Evolutionary conservation across 257 asterid genomes (phyloP).

Genomic region (Ehretia macrophylla): DNA sequence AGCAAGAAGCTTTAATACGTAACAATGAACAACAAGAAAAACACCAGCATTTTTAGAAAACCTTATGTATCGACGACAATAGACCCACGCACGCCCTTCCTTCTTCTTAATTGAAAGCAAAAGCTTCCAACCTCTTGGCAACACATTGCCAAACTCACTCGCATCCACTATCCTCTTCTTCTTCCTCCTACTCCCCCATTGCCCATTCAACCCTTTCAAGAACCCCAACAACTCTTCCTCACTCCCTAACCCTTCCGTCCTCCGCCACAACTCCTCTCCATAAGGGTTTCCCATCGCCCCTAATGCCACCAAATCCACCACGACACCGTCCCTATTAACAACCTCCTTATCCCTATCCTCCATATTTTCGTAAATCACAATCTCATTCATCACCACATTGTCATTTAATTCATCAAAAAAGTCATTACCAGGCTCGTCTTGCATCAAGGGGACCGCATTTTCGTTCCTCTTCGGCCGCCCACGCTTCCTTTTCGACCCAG

Average conservation of each 20-base stretch:
- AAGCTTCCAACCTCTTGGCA: slow-evolving; percentile 82
- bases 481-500: slow-evolving; percentile 50
- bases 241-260: slow-evolving; percentile 43
- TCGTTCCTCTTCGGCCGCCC: slow-evolving; percentile 45
- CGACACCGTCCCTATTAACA: slow-evolving; percentile 51
- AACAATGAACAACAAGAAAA: slow-evolving; percentile 1
- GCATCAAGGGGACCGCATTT: slow-evolving; percentile 6
- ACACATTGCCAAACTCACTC: slow-evolving; percentile 48
- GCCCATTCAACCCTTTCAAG: slow-evolving; percentile 52
- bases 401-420: slow-evolving; percentile 7
- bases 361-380: slow-evolving; percentile 29
- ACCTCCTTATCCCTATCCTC: slow-evolving; percentile 43
- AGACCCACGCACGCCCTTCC: slow-evolving; percentile 50
- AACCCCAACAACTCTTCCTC: slow-evolving; percentile 58
- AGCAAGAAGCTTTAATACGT: not conserved
- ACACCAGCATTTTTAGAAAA: slow-evolving; percentile 16
- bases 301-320: slow-evolving; percentile 54
- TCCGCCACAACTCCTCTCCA: slow-evolving; percentile 41
- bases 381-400: slow-evolving; percentile 9
- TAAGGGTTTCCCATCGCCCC: slow-evolving; percentile 55
- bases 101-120: slow-evolving; percentile 60
- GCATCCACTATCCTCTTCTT: slow-evolving; percentile 83
- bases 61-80: slow-evolving; percentile 85
- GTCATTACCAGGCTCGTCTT: slow-evolving; percentile 16
- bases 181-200: slow-evolving; percentile 79